phyloP scores from a whole-genome alignment of 441 rosid species.

The Arabidopsis lyrata region DNA sequence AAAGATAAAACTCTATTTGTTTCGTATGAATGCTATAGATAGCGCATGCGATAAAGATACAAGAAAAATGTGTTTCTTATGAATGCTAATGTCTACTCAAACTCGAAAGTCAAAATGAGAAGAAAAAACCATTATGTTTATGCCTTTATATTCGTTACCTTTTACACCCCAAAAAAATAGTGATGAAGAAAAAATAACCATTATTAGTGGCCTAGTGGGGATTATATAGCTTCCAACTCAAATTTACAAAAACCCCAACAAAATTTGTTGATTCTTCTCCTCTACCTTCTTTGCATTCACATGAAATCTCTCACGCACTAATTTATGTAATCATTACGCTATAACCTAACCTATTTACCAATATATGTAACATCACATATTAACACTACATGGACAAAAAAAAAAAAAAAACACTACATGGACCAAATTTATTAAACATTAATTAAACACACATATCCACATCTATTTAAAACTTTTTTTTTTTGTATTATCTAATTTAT shows the following conservation, averaged over 20 bases:
- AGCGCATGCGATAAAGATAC: slow-evolving; percentile 25
- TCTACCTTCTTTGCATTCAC: slow-evolving; percentile 13
- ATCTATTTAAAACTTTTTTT: not conserved
- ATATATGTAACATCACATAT: slow-evolving; percentile 21
- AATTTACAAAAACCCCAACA: not conserved
- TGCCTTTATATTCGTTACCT: not conserved
- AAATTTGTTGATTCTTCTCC: not conserved
- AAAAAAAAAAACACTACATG: slow-evolving; percentile 12
- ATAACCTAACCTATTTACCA: slow-evolving; percentile 33
- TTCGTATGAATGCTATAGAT: slow-evolving; percentile 7
- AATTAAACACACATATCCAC: slow-evolving; percentile 5
- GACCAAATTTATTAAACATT: slow-evolving; percentile 1
- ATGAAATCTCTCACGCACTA: slow-evolving; percentile 23
- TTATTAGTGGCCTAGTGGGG: slow-evolving; percentile 21
- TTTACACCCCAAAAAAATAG: not conserved
- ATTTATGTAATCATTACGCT: slow-evolving; percentile 2
- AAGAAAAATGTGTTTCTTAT: not conserved
- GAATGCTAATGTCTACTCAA: slow-evolving; percentile 2
- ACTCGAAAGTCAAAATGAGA: slow-evolving; percentile 15
- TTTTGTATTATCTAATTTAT: slow-evolving; percentile 8
- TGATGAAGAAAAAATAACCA: not conserved
- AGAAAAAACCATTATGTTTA: not conserved
- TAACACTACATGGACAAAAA: slow-evolving; percentile 16
- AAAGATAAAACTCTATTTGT: not conserved
- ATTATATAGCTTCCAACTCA: not conserved